Base-by-base conservation (phyloP, 305 asterid genomes). In the Fraxinus angustifolia region DNA sequence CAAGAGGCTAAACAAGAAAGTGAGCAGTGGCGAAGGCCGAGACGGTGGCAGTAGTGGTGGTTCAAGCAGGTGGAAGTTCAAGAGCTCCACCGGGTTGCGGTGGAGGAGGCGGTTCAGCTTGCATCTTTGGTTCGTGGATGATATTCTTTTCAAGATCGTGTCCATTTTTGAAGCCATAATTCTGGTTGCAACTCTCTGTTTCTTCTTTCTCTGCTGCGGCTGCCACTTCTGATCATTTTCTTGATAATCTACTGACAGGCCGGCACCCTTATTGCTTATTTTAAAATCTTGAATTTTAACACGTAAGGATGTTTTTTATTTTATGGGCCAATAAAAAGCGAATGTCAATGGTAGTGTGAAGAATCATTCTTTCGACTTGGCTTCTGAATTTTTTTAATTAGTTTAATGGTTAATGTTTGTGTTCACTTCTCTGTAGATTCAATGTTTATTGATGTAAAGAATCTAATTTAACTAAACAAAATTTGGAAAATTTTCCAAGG, bases 141-240 rank as follows among this genome's bases (percentile, higher is more conserved):
- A 80, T 2, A 73, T 95, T 75, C 83, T 95, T 12, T 95, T 95
- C 84, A 95, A 91, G 87, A 86, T 93, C 78, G 91, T 90, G 1
- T 93, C 92, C 23, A 86, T 83, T 19, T 82, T 91, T 60, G 98
- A 95, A 77, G 97, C 93, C 14, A 79, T 92, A 6, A 85, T 89
- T 45, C 70, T 95, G 73, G 92, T 90, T 50, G 87, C 92, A 4
- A 83, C 88, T 17, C 91, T 95, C 73, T 89, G 90, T 72, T 83
- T 89, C 85, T 93, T 92, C 92, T 95, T 89, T 90, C 86, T 95
- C 58, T 92, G 93, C 67, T 91, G 93, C 88, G 99, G 98, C 23
- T 91, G 97, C 86, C 94, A 91, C 71, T 79, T 95, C 84, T 93
- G 91, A 90, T 11, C 79, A 31, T 71, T 45, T 76, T 76, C 30